Percentiles rank a stretch among this genome's conserved stretches.
These are phyloP conservation scores for Tulasnella sp. DNA, from an alignment of 768 basidiomycete genomes.

Conservation along the genomic window DNA sequence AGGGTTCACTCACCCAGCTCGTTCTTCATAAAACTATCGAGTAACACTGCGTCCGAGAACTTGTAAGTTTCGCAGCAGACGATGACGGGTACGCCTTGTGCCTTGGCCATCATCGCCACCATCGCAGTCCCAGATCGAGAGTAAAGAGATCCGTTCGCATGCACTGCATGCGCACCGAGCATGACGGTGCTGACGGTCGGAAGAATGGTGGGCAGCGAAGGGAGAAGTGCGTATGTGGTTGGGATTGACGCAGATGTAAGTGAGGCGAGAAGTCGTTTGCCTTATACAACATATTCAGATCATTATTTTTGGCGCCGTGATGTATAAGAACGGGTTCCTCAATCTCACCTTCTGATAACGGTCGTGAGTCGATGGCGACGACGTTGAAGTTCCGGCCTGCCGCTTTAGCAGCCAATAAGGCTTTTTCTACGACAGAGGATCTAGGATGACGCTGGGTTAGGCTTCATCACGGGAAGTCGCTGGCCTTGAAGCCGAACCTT, in stretches of 20 bases:
- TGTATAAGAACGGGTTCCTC: too few relatives aligned
- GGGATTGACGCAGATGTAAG: constrained; percentile 62
- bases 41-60: constrained; percentile 82
- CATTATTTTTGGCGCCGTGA: not conserved
- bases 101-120: constrained; percentile 93
- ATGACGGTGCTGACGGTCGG: constrained; percentile 75
- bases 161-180: constrained; percentile 87
- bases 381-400: constrained; percentile 77
- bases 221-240: constrained; percentile 85
- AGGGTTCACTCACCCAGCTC: constrained; percentile 60
- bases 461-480: too few relatives aligned
- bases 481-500: constrained; percentile 38
- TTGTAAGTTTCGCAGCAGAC: constrained; percentile 99
- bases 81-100: constrained; percentile 80
- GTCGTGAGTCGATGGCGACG: constrained; percentile 89
- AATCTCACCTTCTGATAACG: constrained; percentile 82
- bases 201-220: constrained; percentile 70
- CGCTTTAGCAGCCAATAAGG: constrained; percentile 64
- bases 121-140: constrained; percentile 91
- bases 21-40: constrained; percentile 93
- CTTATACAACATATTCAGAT: constrained; percentile 32
- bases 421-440: constrained; percentile 90
- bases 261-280: constrained; percentile 63
- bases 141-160: constrained; percentile 89
- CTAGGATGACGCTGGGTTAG: constrained; percentile 31